These are phyloP conservation scores for Cornus kousa DNA, from an alignment of 148 eudicot genomes.

Conservation along the genomic window DNA sequence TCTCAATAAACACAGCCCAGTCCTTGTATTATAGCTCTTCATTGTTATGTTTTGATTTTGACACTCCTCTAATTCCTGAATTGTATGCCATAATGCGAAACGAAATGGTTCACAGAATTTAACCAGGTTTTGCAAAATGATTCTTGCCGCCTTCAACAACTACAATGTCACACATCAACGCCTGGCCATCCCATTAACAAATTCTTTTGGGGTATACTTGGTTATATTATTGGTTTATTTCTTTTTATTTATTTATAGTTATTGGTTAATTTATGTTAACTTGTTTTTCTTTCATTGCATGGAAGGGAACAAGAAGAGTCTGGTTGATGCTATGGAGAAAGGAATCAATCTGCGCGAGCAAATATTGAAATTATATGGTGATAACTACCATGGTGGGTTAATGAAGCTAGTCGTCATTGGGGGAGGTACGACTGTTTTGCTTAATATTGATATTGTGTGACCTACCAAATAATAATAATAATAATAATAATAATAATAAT, in stretches of 20 bases:
- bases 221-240: conserved; percentile 2
- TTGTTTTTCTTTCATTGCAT: conserved; percentile 20
- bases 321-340: conserved; percentile 85
- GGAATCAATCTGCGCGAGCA: conserved; percentile 79
- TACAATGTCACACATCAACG: conserved; percentile 85
- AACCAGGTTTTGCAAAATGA: conserved; percentile 96
- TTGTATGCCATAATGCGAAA: conserved; percentile 10
- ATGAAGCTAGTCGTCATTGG: conserved; percentile 92
- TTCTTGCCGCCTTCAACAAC: conserved; percentile 90
- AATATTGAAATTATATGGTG: conserved; percentile 67
- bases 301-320: conserved; percentile 89
- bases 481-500: not conserved
- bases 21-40: not conserved
- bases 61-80: conserved; percentile 2
- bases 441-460: not conserved
- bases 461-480: no score
- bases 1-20: not conserved
- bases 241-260: conserved; percentile 7
- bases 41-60: not conserved
- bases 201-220: conserved; percentile 82
- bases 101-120: conserved; percentile 50
- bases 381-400: conserved; percentile 66
- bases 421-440: conserved; percentile 60
- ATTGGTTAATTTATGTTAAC: not conserved
- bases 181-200: conserved; percentile 75